Percentiles rank a stretch among this genome's conserved stretches.
Evolutionary conservation across 1,284 basidiomycete genomes (phyloP).

Genomic region (Tranzscheliella williamsii): DNA sequence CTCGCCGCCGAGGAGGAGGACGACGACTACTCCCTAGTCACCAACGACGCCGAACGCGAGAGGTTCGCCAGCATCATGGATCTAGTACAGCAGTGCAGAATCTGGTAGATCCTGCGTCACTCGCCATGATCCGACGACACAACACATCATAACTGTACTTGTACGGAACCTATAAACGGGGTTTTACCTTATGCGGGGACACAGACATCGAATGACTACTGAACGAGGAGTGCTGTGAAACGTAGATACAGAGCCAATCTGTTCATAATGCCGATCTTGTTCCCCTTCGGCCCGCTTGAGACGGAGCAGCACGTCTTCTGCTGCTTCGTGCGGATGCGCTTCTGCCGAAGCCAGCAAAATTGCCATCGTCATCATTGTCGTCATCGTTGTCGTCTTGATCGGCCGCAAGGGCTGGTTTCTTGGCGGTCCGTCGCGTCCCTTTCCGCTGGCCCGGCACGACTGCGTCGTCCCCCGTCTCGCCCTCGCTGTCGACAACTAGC

Average conservation of each 20-base stretch:
- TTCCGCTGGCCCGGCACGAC: too few relatives aligned
- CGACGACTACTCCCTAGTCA: slow-evolving; percentile 40
- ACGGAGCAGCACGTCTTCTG: slow-evolving; percentile 3
- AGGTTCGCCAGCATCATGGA: slow-evolving; percentile 2
- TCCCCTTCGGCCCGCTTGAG: slow-evolving; percentile 1
- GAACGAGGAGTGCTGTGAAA: not conserved
- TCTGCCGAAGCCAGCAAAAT: slow-evolving; percentile 34
- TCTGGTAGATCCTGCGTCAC: slow-evolving; percentile 3
- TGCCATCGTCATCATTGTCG: slow-evolving; percentile 19
- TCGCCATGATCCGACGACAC: too few relatives aligned
- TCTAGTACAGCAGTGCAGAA: slow-evolving; percentile 1
- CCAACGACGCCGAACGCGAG: slow-evolving; percentile 1
- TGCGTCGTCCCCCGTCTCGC: not conserved
- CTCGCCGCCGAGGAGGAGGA: not conserved
- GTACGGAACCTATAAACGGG: not conserved
- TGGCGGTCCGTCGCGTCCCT: too few relatives aligned
- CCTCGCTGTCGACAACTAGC: slow-evolving; percentile 9
- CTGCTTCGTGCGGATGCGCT: slow-evolving; percentile 16
- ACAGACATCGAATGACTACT: not conserved
- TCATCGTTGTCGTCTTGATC: slow-evolving; percentile 2
- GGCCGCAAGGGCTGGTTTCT: not conserved
- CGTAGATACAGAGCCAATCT: not conserved
- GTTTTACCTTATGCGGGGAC: not conserved
- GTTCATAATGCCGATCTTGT: slow-evolving; percentile 11
- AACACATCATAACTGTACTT: not conserved